Conservation (phyloP, 805 yeast genomes). For the Suhomyces prunicola region DNA sequence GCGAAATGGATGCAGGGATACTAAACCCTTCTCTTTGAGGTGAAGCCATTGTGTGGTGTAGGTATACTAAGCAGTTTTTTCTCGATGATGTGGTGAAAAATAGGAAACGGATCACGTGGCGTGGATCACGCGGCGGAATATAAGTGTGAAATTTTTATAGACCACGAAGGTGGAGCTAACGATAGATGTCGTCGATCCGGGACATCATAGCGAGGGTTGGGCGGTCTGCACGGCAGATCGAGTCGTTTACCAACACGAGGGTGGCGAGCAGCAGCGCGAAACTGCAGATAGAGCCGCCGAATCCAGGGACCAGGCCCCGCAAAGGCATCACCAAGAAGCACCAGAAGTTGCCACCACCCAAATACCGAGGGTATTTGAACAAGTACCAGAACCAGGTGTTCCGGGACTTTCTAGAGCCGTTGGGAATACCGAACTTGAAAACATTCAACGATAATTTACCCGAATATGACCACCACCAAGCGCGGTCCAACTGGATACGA, state of each 20-base stretch:
- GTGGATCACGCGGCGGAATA: background rate
- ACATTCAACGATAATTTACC: slow-evolving; percentile 22
- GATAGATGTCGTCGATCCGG: slow-evolving; percentile 29
- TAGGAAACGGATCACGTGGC: background rate
- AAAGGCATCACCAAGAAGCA: background rate
- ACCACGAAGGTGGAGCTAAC: background rate
- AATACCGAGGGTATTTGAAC: background rate
- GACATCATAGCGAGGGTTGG: slow-evolving; percentile 34
- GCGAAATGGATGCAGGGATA: slow-evolving; percentile 69
- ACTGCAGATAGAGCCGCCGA: background rate
- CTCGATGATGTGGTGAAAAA: background rate
- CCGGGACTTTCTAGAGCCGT: slow-evolving; percentile 34
- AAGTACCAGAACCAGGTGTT: slow-evolving; percentile 20
- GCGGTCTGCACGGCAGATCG: slow-evolving; percentile 28
- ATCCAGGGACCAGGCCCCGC: background rate
- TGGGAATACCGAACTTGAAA: slow-evolving; percentile 33
- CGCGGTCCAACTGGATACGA: slow-evolving; percentile 25
- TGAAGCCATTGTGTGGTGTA: slow-evolving; percentile 32
- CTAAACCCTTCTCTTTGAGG: slow-evolving; percentile 82
- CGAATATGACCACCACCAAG: slow-evolving; percentile 21
- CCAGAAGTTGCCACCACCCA: background rate
- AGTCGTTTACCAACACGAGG: slow-evolving; percentile 11
- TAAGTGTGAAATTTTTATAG: background rate
- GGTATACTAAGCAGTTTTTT: background rate
- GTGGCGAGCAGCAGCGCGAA: background rate